Evolutionary conservation across 2,329 filamentous ascomycete genomes (phyloP), one percentile per base, ranked within the genome.

Genomic region (Arthrobotrys entomopaga): DNA sequence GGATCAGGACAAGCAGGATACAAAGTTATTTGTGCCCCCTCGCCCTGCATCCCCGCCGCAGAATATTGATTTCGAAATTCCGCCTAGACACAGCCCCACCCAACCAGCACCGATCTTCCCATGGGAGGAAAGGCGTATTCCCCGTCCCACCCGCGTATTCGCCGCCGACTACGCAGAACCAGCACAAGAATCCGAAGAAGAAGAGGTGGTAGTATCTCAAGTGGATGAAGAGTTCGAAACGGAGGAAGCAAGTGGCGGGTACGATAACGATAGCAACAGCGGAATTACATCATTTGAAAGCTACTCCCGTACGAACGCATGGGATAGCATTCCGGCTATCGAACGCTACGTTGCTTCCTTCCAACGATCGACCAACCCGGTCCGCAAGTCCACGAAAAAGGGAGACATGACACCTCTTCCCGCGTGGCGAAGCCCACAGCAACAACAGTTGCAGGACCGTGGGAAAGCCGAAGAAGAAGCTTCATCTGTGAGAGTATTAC

Each of bases 261-360:
- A 65, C 38, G 38, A 26, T 4, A 48, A 24, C 5, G 13, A 24
- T 38, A 20, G 11, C 19, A 38, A 34, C n/a, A 11, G 43, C 16
- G 69, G 60, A 16, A 65, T 72, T 34, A 85, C 89, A 78, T 86
- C 88, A 19, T 96, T 91, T 91, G 86, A 88, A 76, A 85, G 85
- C 53, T 97, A 90, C 80, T 84, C 87, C n/a, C 86, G 88, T 53
- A 87, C 85, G 58, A 99, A 98, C 81, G 93, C 92, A 15, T 99
- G 95, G 95, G 95, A 99, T 79, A 91, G 92, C 61, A 87, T 96
- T 60, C 91, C 91, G 11, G 90, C 92, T 77, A 99, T 99, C 78
- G 89, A 92, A 79, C 87, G 87, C 76, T 99, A 97, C 80, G 91
- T 98, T 64, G 91, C 91, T 76, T 86, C 87, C 61, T 84, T 74